These are phyloP conservation scores for Penicillium psychrofluorescens DNA, from an alignment of 495 filamentous ascomycete species.

Conservation along the genomic window DNA sequence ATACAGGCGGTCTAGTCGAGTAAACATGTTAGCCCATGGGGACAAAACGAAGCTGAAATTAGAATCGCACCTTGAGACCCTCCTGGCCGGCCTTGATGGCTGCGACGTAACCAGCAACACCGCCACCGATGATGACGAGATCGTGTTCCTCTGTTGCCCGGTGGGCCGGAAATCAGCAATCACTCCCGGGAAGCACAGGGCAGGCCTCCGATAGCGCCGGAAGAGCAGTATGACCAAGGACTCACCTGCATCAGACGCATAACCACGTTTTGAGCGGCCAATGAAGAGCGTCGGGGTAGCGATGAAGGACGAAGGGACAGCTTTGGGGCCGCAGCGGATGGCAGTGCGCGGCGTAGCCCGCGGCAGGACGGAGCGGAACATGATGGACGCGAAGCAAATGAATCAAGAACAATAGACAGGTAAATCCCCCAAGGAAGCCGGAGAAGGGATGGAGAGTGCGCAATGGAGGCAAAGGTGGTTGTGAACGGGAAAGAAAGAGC, in stretches of 20 bases:
- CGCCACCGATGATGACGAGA: slow-evolving; percentile 91
- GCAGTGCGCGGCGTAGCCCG: slow-evolving; percentile 59
- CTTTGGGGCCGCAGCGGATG: slow-evolving; percentile 40
- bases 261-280: slow-evolving; percentile 58
- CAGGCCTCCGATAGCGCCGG: background rate
- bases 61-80: slow-evolving; percentile 74
- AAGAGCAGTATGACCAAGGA: background rate
- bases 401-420: slow-evolving; percentile 10
- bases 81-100: slow-evolving; percentile 98
- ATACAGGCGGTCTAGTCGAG: slow-evolving; percentile 77
- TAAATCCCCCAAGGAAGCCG: slow-evolving; percentile 23
- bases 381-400: slow-evolving; percentile 32
- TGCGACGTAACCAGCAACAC: slow-evolving; percentile 97
- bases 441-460: slow-evolving; percentile 18
- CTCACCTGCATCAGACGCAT: slow-evolving; percentile 76
- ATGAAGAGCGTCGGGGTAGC: slow-evolving; percentile 48
- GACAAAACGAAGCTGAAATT: background rate
- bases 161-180: slow-evolving; percentile 18
- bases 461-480: slow-evolving; percentile 18
- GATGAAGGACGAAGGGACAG: slow-evolving; percentile 48
- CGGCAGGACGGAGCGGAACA: slow-evolving; percentile 70
- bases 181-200: slow-evolving; percentile 13
- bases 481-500: slow-evolving; percentile 25
- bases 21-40: background rate
- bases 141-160: slow-evolving; percentile 69